phyloP scores from a whole-genome alignment of 2,329 filamentous ascomycete genomes.

The Neonectria punicea region DNA sequence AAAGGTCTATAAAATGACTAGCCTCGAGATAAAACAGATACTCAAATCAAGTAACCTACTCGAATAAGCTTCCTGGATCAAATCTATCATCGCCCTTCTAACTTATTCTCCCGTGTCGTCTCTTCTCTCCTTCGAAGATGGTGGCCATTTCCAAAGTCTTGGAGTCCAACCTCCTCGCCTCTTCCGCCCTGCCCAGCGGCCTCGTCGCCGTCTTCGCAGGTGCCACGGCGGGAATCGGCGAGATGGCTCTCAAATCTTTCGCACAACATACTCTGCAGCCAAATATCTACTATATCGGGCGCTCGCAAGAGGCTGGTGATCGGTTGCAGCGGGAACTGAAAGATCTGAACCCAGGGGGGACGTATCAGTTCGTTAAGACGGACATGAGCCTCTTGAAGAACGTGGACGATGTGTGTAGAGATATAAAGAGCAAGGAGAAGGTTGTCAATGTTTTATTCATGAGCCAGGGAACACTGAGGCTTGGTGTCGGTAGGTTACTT shows the following conservation, averaged over 20 bases:
- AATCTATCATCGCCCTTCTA: neutral
- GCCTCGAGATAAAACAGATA: neutral
- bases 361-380: conserved; percentile 58
- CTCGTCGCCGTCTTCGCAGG: conserved; percentile 63
- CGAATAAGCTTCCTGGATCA: neutral
- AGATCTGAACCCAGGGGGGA: conserved; percentile 54
- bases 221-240: conserved; percentile 65
- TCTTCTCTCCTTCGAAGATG: conserved; percentile 17
- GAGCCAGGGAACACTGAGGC: conserved; percentile 51
- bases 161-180: conserved; percentile 24
- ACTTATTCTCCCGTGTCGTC: neutral
- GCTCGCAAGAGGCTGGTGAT: conserved; percentile 50
- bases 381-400: conserved; percentile 62
- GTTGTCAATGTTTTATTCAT: conserved; percentile 60
- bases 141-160: conserved; percentile 27
- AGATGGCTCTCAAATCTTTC: conserved; percentile 58
- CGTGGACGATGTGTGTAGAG: conserved; percentile 59
- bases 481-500: conserved; percentile 31
- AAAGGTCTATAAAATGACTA: neutral
- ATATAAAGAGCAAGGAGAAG: conserved; percentile 56
- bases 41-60: neutral
- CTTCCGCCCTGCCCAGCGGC: conserved; percentile 21
- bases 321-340: conserved; percentile 55
- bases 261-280: conserved; percentile 53
- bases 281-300: conserved; percentile 63